Conservation (phyloP, 2,329 filamentous ascomycete genomes). For the Calonectria fujianensis region DNA sequence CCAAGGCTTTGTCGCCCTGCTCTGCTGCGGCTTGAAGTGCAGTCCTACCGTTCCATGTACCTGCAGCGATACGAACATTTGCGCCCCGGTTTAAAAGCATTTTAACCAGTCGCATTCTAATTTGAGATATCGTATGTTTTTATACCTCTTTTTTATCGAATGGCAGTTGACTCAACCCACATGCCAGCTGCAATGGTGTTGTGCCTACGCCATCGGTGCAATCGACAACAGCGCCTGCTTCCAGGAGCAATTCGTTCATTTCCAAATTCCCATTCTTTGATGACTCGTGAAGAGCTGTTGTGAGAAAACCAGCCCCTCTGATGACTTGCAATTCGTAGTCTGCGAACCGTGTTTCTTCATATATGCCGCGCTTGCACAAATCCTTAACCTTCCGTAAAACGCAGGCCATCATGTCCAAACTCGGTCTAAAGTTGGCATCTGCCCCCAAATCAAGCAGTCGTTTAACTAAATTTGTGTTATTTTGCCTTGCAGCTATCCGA, state of each 20-base stretch:
- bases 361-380: neutral
- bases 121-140: neutral
- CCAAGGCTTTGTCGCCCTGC: neutral
- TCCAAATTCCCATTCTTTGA: neutral
- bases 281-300: neutral
- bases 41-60: neutral
- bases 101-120: neutral
- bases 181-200: neutral
- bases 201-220: neutral
- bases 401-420: neutral
- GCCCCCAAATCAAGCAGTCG: neutral
- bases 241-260: neutral
- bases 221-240: neutral
- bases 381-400: neutral
- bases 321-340: neutral
- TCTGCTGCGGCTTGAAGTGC: slow-evolving; percentile 1
- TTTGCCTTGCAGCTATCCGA: neutral
- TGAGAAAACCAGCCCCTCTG: neutral
- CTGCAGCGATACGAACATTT: neutral
- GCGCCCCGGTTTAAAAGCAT: neutral
- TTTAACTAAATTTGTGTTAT: neutral
- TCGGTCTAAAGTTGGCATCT: neutral
- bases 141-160: neutral
- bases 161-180: neutral
- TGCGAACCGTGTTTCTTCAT: neutral